Base-by-base conservation (phyloP, 108 stramenopile species). In the Nitzschia sp. region DNA sequence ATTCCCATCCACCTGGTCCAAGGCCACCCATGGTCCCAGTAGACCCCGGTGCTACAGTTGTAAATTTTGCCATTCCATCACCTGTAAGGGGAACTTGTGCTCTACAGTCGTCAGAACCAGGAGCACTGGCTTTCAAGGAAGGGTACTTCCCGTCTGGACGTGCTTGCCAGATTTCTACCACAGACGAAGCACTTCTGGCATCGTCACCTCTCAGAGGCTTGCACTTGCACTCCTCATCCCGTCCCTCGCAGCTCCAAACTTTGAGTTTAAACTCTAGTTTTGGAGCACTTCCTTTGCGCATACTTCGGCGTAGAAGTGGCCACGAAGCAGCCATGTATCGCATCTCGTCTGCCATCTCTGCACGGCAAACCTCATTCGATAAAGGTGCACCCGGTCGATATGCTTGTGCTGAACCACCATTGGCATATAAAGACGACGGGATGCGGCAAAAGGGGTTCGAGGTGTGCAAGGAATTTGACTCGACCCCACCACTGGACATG, bases 151-250 rank as follows among this genome's bases (percentile, higher is more conserved):
- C 87, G 75, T 85, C 74, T 3, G 87, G 87, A 59, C 78, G 70
- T 21, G 87, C 58, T 69, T 89, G 87, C 87, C 87, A 89, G 8
- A 85, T 74, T 64, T 89, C 85, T 15, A 89, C 64, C 13, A 24
- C 5, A 19, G 58, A 54, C 35, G 28, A 67, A 26, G 26, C 49
- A 6, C 33, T 13, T 23, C 60, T 54, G 9, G 29, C 70, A 15
- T 31, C 34, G 9, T 15, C n/a, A 21, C 24, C 11, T 46, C 24
- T 23, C 5, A 58, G 30, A 11, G 57, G 66, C 59, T 51, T 19
- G 36, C 80, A 81, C 23, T 26, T 59, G 57, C 80, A 81, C 24
- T 70, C 4, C 21, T 34, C 51, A 17, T 69, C 30, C 13, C 4
- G 15, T 18, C 4, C 6, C n/a, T 48, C 17, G 26, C 78, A 74